These are phyloP conservation scores for Zalaria obscura DNA, from an alignment of 2,329 filamentous ascomycete genomes.

Conservation along the genomic window DNA sequence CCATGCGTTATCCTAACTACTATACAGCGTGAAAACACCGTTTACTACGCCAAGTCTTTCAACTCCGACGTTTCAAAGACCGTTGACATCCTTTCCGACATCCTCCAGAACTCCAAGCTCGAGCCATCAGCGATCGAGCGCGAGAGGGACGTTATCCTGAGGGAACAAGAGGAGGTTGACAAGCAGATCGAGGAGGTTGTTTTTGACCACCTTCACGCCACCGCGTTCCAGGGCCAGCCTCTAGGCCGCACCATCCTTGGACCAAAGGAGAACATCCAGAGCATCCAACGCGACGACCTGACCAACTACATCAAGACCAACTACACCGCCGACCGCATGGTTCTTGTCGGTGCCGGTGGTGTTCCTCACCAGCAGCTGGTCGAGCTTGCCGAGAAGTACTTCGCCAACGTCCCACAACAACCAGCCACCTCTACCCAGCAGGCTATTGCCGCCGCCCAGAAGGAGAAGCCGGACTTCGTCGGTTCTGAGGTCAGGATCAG, in stretches of 20 bases:
- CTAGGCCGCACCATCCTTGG: conserved; percentile 96
- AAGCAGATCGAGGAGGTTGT: conserved; percentile 99
- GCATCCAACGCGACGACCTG: conserved; percentile 84
- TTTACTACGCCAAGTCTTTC: conserved; percentile 99
- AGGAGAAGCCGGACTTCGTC: conserved; percentile 86
- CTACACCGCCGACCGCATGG: conserved; percentile 99
- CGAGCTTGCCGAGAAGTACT: conserved; percentile 92
- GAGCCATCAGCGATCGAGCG: conserved; percentile 86
- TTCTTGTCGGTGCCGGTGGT: conserved; percentile 88
- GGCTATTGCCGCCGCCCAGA: conserved; percentile 55
- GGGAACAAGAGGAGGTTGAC: conserved; percentile 98
- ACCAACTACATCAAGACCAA: conserved; percentile 97
- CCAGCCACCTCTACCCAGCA: conserved; percentile 62
- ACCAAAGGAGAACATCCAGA: conserved; percentile 94
- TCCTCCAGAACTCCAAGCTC: conserved; percentile 98
- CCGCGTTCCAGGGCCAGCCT: conserved; percentile 90
- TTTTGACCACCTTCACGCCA: conserved; percentile 97
- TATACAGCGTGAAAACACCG: conserved; percentile 80
- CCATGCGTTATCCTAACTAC: conserved; percentile 4
- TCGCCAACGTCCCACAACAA: conserved; percentile 62
- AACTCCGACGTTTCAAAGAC: conserved; percentile 93
- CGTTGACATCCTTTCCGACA: conserved; percentile 97
- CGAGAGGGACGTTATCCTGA: conserved; percentile 95
- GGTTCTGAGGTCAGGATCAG: conserved; percentile 91
- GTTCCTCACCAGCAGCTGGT: conserved; percentile 90